Percentiles rank a stretch among this genome's conserved stretches.
These are phyloP conservation scores for Goffeauzyma gilvescens DNA, from an alignment of 768 basidiomycete genomes.

Conservation along the genomic window DNA sequence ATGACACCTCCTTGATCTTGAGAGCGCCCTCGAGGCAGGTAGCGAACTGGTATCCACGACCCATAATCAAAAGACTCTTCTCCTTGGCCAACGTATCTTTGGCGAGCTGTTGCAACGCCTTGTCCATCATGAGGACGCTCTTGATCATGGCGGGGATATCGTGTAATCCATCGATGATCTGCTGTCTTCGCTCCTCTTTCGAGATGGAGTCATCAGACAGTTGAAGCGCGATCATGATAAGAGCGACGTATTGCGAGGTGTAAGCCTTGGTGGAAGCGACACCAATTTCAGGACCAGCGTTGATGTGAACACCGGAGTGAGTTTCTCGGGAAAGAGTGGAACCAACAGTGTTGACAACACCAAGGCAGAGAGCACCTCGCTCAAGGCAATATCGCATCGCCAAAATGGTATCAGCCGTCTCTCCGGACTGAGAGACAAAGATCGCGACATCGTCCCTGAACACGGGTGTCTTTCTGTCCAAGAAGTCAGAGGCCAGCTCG, in stretches of 20 bases:
- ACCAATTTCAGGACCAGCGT: conserved; percentile 53
- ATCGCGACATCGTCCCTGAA: conserved; percentile 96
- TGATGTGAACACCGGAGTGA: conserved; percentile 98
- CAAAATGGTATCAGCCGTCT: conserved; percentile 95
- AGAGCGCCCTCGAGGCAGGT: conserved; percentile 95
- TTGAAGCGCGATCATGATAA: conserved; percentile 96
- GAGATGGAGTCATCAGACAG: conserved; percentile 93
- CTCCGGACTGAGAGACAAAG: conserved; percentile 92
- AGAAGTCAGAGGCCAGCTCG: conserved; percentile 91
- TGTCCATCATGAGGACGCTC: conserved; percentile 62
- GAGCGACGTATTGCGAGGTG: conserved; percentile 95
- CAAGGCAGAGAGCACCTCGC: conserved; percentile 84
- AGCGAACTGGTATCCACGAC: conserved; percentile 93
- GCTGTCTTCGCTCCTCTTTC: conserved; percentile 67
- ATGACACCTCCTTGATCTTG: conserved; percentile 99
- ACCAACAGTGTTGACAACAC: conserved; percentile 96
- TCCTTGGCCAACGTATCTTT: conserved; percentile 47
- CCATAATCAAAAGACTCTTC: conserved; percentile 85
- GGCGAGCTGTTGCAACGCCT: conserved; percentile 58
- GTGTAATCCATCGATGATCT: conserved; percentile 84
- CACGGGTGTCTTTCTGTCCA: conserved; percentile 96
- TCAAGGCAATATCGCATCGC: conserved; percentile 92
- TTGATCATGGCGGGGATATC: conserved; percentile 78
- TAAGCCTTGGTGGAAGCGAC: conserved; percentile 99
- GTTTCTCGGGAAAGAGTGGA: conserved; percentile 95